These are phyloP conservation scores for Trichoderma arundinaceum DNA, from an alignment of 2,329 filamentous ascomycete species.

Conservation along the genomic window DNA sequence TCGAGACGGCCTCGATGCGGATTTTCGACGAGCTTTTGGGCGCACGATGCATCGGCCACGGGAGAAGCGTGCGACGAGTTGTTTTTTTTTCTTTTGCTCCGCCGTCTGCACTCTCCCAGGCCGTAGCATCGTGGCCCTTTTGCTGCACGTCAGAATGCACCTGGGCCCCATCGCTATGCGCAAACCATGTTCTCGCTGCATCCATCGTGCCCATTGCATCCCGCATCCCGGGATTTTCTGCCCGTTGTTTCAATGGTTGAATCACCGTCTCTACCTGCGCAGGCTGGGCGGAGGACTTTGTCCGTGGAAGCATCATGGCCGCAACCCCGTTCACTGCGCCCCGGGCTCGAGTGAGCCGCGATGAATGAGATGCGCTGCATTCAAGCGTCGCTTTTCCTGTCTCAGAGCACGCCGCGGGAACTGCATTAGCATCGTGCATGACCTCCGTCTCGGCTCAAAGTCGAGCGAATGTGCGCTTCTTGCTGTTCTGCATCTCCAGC, in stretches of 20 bases:
- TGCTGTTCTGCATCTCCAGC: slow-evolving; percentile 18
- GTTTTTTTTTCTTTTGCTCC: background rate
- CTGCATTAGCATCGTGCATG: slow-evolving; percentile 19
- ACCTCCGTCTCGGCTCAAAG: background rate
- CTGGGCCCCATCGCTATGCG: slow-evolving; percentile 2
- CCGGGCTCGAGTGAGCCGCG: slow-evolving; percentile 29
- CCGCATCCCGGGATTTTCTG: background rate
- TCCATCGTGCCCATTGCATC: slow-evolving; percentile 2
- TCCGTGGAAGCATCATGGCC: slow-evolving; percentile 31
- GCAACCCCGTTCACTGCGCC: slow-evolving; percentile 13
- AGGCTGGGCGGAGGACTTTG: background rate
- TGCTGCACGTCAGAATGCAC: slow-evolving; percentile 1
- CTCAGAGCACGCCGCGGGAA: slow-evolving; percentile 1
- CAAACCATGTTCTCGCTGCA: background rate
- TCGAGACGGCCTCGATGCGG: slow-evolving; percentile 30
- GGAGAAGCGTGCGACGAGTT: slow-evolving; percentile 9
- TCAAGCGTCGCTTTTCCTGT: slow-evolving; percentile 7
- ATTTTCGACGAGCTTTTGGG: slow-evolving; percentile 17
- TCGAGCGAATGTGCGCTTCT: slow-evolving; percentile 11
- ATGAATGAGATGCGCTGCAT: slow-evolving; percentile 14
- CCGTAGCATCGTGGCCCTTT: slow-evolving; percentile 18
- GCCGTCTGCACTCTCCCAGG: background rate
- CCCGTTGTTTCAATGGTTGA: slow-evolving; percentile 34
- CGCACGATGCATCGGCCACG: slow-evolving; percentile 12
- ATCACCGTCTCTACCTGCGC: slow-evolving; percentile 34